Evolutionary conservation across 441 rosid species (phyloP).

Genomic region (Jatropha podagrica): DNA sequence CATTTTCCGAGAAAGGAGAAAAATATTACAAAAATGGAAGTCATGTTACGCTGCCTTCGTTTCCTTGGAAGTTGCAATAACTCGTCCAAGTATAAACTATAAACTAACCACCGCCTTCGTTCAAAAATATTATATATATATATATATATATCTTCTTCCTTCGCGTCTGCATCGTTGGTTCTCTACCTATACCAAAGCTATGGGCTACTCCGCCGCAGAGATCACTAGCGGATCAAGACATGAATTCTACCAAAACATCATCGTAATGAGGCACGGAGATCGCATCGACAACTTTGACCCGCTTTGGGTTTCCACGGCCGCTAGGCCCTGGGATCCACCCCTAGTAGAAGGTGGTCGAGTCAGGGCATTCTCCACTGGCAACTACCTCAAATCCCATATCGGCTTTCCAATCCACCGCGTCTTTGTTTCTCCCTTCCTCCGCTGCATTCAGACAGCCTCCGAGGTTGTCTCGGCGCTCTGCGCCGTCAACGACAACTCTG

Average conservation of each 20-base stretch:
- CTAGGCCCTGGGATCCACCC: constrained; percentile 88
- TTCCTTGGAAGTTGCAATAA: too few relatives aligned
- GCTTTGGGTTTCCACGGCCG: constrained; percentile 54
- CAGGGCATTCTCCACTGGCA: constrained; percentile 59
- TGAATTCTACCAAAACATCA: constrained; percentile 46
- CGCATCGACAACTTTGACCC: constrained; percentile 70
- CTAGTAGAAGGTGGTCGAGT: constrained; percentile 43
- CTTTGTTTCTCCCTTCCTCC: constrained; percentile 84
- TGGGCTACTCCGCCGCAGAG: constrained; percentile 16
- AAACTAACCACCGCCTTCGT: too few relatives aligned
- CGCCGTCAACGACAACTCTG: constrained; percentile 36
- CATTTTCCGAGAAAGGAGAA: background rate
- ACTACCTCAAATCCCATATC: constrained; percentile 42
- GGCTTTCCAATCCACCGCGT: constrained; percentile 73
- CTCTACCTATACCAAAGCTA: background rate
- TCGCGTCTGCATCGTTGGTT: background rate
- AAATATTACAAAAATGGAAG: background rate
- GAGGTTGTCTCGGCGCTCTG: constrained; percentile 64
- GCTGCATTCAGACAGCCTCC: constrained; percentile 82
- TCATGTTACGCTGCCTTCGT: background rate
- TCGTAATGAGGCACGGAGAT: constrained; percentile 92
- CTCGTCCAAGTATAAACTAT: too few relatives aligned
- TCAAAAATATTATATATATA: too few relatives aligned
- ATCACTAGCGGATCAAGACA: constrained; percentile 10
- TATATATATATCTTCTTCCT: too few relatives aligned